A percentile compares a stretch with the other conserved stretches of the same genome.
Conservation (phyloP, 192 early-diverging fungal genomes). For the Rhizophagus clarus region DNA sequence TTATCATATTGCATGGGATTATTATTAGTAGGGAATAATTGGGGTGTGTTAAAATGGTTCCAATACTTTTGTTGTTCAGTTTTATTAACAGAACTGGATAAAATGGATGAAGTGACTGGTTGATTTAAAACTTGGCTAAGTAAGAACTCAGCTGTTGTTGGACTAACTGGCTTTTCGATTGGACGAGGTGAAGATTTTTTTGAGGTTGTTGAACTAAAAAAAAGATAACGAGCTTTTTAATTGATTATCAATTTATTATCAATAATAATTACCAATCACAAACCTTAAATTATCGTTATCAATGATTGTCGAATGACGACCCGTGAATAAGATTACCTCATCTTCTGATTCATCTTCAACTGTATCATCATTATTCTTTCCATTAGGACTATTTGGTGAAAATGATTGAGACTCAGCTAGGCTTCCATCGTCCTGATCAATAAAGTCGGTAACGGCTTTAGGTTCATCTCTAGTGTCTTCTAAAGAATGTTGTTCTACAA, state of each 20-base stretch:
- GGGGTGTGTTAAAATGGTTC: constrained; percentile 21
- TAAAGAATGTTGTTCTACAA: not conserved
- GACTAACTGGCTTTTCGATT: not conserved
- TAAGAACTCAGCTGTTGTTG: constrained; percentile 10
- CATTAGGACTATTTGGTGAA: constrained; percentile 19
- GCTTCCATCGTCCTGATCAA: not conserved
- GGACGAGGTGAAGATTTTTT: not conserved
- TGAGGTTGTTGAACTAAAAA: not conserved
- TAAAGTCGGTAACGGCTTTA: not conserved
- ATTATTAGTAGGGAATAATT: constrained; percentile 16
- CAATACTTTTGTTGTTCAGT: constrained; percentile 7
- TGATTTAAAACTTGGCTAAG: constrained; percentile 16
- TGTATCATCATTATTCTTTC: not conserved
- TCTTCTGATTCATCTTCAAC: constrained; percentile 36
- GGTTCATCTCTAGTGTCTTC: not conserved
- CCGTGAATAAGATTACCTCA: constrained; percentile 50
- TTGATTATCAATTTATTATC: not conserved
- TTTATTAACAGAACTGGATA: not conserved
- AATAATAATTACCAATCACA: not conserved
- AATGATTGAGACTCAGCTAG: constrained; percentile 24
- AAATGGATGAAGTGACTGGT: not conserved
- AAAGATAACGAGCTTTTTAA: not conserved
- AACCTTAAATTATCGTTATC: not conserved
- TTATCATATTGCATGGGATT: not conserved
- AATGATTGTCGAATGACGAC: constrained; percentile 29